Evolutionary conservation across 1,284 basidiomycete species (phyloP).

Genomic region (Irpex sp.): DNA sequence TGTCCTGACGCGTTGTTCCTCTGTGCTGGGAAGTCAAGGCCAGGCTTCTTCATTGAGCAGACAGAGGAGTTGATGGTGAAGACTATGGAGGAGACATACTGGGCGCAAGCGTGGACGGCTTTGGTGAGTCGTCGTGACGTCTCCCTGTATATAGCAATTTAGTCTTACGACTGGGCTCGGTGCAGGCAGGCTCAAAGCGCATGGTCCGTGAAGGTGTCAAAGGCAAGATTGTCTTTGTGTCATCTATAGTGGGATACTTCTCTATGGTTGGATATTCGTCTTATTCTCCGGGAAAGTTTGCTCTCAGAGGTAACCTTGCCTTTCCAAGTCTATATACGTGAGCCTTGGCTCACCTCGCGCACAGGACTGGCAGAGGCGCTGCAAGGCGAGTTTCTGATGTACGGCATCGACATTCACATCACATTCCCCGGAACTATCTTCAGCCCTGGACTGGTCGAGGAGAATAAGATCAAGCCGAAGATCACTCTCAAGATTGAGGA

Average conservation of each 20-base stretch:
- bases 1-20: constrained; percentile 76
- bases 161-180: background rate
- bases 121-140: constrained; percentile 48
- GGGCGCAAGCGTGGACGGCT: constrained; percentile 76
- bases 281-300: constrained; percentile 89
- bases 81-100: constrained; percentile 63
- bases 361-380: constrained; percentile 88
- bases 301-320: constrained; percentile 65
- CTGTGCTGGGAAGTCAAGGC: constrained; percentile 69
- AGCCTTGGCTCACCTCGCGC: background rate
- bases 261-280: constrained; percentile 81
- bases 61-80: constrained; percentile 52
- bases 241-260: constrained; percentile 81
- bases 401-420: constrained; percentile 79
- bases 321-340: background rate
- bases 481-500: constrained; percentile 84
- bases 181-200: constrained; percentile 63
- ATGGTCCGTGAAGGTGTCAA: constrained; percentile 62
- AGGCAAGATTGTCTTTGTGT: constrained; percentile 79
- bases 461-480: constrained; percentile 80
- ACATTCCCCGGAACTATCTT: constrained; percentile 88
- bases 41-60: constrained; percentile 72
- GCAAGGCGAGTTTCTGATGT: constrained; percentile 79
- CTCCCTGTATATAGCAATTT: background rate
- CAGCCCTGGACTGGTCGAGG: constrained; percentile 77